These are phyloP conservation scores for Voacanga thouarsii DNA, from an alignment of 257 asterid genomes.

Conservation along the genomic window DNA sequence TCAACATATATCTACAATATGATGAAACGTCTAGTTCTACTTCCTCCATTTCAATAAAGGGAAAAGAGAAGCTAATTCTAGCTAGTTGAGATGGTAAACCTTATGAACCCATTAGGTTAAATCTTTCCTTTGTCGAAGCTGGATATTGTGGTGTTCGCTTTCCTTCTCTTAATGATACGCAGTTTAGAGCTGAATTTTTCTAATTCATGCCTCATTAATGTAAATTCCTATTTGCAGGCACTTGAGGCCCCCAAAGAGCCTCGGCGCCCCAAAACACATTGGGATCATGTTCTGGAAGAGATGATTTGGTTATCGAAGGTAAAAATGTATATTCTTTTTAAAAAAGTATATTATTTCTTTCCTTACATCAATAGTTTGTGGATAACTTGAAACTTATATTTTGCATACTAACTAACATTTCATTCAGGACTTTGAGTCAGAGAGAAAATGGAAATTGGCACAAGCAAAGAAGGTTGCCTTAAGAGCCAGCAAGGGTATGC, in stretches of 20 bases:
- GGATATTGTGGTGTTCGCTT: background rate
- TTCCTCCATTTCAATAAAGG: background rate
- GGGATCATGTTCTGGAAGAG: slow-evolving; percentile 99
- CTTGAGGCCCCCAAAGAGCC: slow-evolving; percentile 98
- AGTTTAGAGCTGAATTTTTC: slow-evolving; percentile 9
- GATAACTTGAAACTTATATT: background rate
- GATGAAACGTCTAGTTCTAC: background rate
- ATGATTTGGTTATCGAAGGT: slow-evolving; percentile 99
- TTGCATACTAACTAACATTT: slow-evolving; percentile 23
- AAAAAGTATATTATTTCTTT: slow-evolving; percentile 12
- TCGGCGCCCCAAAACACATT: slow-evolving; percentile 84
- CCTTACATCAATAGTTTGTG: background rate
- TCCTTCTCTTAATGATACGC: background rate
- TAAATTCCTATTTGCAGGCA: slow-evolving; percentile 41
- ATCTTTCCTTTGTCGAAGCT: background rate
- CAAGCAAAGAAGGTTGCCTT: slow-evolving; percentile 97
- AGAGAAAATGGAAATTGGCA: slow-evolving; percentile 97
- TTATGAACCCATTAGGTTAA: background rate
- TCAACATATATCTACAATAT: background rate
- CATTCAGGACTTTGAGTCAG: slow-evolving; percentile 90
- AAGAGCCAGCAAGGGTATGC: slow-evolving; percentile 91
- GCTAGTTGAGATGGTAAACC: background rate
- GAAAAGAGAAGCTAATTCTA: background rate
- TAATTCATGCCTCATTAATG: slow-evolving; percentile 17
- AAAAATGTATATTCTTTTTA: slow-evolving; percentile 27